Evolutionary conservation across 495 filamentous ascomycete species (phyloP), one percentile per base, ranked within the genome.

Genomic region (Daldinia loculata): DNA sequence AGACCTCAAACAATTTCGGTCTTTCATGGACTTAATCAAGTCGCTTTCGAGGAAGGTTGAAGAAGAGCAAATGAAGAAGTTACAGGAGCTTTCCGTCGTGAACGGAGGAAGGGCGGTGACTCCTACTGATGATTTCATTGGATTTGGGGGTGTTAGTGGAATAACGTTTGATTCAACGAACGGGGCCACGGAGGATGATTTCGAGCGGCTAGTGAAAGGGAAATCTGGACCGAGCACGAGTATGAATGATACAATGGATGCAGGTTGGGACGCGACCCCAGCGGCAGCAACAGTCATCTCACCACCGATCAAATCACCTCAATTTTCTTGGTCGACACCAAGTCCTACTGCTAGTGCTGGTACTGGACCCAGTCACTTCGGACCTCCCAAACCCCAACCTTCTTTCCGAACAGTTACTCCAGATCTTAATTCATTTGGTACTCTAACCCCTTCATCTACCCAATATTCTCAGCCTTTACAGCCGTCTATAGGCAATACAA

Each of bases 21-120:
- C 86, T 0, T 98, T 94, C 76, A 99, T 98, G 92, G 77, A 85
- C 3, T 81, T 95, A 22, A 95, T 97, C 77, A 95, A 93, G 75
- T 85, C 83, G 0, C 77, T 97, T n/a, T 94, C 92, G 0, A 78
- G 84, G 0, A 87, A 88, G 57, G 91, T 99, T 41, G 95, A 98
- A 76, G 86, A 89, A 14, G 96, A 99, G 69, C 94, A 97, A 69
- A 90, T 84, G 6, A 89, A 88, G 76, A 97, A 97, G 75, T 81
- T 99, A 2, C 90, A 91, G 71, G 96, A 98, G 67, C 84, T 98
- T 30, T 88, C 88, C 24, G 82, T 86, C 12, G 76, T 78, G 9
- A 77, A 76, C 12, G 80, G 78, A 39, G 78, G 76, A 17, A 71
- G 78, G 4, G 66, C 74, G 1, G 60, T 76, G 1, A 75, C 77